Percentiles rank a stretch among this genome's conserved stretches.
Evolutionary conservation across 306 rosid genomes (phyloP).

Genomic region (Inga laurina): DNA sequence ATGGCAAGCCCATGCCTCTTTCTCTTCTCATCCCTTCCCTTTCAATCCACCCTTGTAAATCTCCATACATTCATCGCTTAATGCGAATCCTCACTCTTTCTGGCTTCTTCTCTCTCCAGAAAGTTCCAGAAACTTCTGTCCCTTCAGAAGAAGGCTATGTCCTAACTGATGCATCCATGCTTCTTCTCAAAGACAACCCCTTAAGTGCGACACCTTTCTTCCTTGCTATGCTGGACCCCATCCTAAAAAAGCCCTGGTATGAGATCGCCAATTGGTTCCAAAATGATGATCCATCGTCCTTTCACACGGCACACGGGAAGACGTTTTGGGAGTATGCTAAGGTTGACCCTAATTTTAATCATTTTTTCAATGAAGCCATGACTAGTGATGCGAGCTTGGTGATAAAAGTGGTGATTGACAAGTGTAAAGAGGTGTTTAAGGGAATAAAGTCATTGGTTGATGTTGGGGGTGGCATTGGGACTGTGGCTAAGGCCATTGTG

Average conservation of each 20-base stretch:
- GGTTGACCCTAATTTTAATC: conserved; percentile 10
- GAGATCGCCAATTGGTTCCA: conserved; percentile 44
- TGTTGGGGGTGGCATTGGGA: conserved; percentile 64
- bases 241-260: conserved; percentile 24
- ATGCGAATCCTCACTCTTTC: conserved; percentile 46
- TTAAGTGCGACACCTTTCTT: conserved; percentile 22
- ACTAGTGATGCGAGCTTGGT: conserved; percentile 49
- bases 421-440: conserved; percentile 45
- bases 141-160: conserved; percentile 24
- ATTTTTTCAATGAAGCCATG: conserved; percentile 53
- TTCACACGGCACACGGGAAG: conserved; percentile 41
- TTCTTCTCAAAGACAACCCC: conserved; percentile 40
- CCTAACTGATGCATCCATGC: conserved; percentile 35
- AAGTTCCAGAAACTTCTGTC: background rate
- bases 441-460: conserved; percentile 50
- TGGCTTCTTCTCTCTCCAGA: conserved; percentile 36
- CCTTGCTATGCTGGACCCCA: conserved; percentile 27
- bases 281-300: conserved; percentile 42
- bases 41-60: conserved; percentile 35
- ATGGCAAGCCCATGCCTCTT: conserved; percentile 58
- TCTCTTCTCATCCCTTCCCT: conserved; percentile 39
- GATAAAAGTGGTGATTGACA: conserved; percentile 37
- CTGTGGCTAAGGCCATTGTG: conserved; percentile 47
- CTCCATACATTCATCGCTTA: conserved; percentile 32
- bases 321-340: conserved; percentile 42